phyloP scores from a whole-genome alignment of 371 early-diverging fungal genomes.

The Neoconidiobolus thromboides region DNA sequence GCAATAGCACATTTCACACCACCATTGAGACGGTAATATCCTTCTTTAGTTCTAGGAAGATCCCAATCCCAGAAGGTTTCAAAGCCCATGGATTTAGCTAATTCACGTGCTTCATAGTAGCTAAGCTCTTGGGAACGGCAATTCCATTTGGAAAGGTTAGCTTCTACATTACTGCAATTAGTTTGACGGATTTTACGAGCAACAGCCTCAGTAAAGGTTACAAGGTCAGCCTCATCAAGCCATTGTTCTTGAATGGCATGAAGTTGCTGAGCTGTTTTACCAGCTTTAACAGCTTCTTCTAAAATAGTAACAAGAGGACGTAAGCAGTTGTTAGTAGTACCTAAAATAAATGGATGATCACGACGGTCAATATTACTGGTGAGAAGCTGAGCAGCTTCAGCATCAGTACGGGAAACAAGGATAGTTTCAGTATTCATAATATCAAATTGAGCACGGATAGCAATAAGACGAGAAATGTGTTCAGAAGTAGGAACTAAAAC shows the following conservation, averaged over 20 bases:
- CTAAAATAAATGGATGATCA: slow-evolving; percentile 92
- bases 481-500: slow-evolving; percentile 92
- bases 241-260: slow-evolving; percentile 78
- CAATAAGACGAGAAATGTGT: slow-evolving; percentile 93
- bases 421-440: slow-evolving; percentile 94
- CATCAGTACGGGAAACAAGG: slow-evolving; percentile 89
- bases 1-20: slow-evolving; percentile 79
- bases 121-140: slow-evolving; percentile 37
- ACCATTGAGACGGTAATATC: slow-evolving; percentile 89
- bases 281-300: slow-evolving; percentile 56
- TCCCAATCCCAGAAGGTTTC: slow-evolving; percentile 89
- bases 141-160: slow-evolving; percentile 8
- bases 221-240: slow-evolving; percentile 64
- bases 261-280: slow-evolving; percentile 53
- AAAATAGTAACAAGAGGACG: slow-evolving; percentile 55
- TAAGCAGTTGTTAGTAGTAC: slow-evolving; percentile 62
- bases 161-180: slow-evolving; percentile 20
- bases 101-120: slow-evolving; percentile 58
- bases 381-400: slow-evolving; percentile 93
- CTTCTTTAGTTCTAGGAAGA: slow-evolving; percentile 79
- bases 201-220: slow-evolving; percentile 67
- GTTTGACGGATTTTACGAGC: slow-evolving; percentile 45
- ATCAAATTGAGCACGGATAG: slow-evolving; percentile 91
- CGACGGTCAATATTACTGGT: slow-evolving; percentile 90
- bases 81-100: slow-evolving; percentile 62